These are phyloP conservation scores for Staphylotrichum longicolle DNA, from an alignment of 495 filamentous ascomycete genomes.

Conservation along the genomic window DNA sequence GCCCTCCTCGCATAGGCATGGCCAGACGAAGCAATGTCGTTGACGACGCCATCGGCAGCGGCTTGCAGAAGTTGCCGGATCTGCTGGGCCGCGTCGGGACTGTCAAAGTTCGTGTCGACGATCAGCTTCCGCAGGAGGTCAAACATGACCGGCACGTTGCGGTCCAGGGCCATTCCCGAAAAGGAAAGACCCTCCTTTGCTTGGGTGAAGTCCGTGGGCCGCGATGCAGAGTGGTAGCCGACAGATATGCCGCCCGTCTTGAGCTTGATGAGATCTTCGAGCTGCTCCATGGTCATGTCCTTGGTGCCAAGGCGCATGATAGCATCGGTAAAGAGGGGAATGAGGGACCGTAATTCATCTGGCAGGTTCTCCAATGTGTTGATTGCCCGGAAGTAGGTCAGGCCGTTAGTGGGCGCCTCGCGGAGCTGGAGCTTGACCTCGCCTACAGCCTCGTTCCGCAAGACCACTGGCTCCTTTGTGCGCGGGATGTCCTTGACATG, in stretches of 20 bases:
- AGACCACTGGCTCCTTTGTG: slow-evolving; percentile 63
- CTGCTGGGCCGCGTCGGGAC: slow-evolving; percentile 71
- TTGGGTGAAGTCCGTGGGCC: slow-evolving; percentile 64
- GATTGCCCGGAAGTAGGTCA: slow-evolving; percentile 93
- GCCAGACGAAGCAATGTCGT: slow-evolving; percentile 82
- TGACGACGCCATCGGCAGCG: slow-evolving; percentile 84
- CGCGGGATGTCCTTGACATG: slow-evolving; percentile 85
- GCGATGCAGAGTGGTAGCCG: slow-evolving; percentile 72
- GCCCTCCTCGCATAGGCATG: slow-evolving; percentile 80
- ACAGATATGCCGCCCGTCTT: slow-evolving; percentile 92
- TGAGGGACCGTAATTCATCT: slow-evolving; percentile 75
- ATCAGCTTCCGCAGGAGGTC: slow-evolving; percentile 76
- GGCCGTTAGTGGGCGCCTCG: slow-evolving; percentile 86
- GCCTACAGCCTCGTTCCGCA: slow-evolving; percentile 66
- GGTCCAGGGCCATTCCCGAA: slow-evolving; percentile 79
- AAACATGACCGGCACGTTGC: slow-evolving; percentile 88
- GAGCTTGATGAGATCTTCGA: slow-evolving; percentile 92
- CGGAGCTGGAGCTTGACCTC: slow-evolving; percentile 80
- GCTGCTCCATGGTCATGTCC: slow-evolving; percentile 83
- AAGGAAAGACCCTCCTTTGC: slow-evolving; percentile 80
- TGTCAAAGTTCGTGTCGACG: slow-evolving; percentile 83
- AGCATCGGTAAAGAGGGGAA: slow-evolving; percentile 88
- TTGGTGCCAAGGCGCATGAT: slow-evolving; percentile 91
- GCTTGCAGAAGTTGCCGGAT: slow-evolving; percentile 83
- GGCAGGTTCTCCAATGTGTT: slow-evolving; percentile 77